phyloP scores from a whole-genome alignment of 192 early-diverging fungal species.

The Diversispora eburnea region DNA sequence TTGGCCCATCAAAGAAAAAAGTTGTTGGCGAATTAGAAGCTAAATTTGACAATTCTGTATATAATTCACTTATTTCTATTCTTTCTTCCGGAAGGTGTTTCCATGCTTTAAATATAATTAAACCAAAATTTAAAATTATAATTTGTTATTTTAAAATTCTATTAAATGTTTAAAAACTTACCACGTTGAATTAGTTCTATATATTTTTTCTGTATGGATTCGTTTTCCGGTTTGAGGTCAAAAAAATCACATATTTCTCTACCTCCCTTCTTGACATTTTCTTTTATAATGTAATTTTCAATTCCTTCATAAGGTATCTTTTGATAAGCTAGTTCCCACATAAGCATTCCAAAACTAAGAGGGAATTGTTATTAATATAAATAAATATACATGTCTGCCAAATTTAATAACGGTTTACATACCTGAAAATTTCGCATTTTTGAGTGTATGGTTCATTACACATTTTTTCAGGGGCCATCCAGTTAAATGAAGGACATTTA shows the following conservation, averaged over 20 bases:
- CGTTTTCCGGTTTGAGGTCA: too few relatives aligned
- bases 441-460: not conserved
- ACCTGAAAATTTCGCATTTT: not conserved
- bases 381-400: not conserved
- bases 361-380: not conserved
- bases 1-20: not conserved
- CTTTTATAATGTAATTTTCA: not conserved
- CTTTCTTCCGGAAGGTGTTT: not conserved
- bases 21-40: not conserved
- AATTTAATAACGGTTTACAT: not conserved
- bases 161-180: too few relatives aligned
- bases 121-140: too few relatives aligned
- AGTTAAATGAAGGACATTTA: not conserved
- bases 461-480: not conserved
- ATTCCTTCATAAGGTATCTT: not conserved
- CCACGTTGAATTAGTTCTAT: too few relatives aligned
- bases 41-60: not conserved
- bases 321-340: conserved; percentile 5
- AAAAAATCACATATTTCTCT: not conserved
- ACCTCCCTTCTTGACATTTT: not conserved
- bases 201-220: too few relatives aligned
- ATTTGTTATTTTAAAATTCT: too few relatives aligned
- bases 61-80: not conserved
- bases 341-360: conserved; percentile 5
- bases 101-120: not conserved